A percentile compares a stretch with the other conserved stretches of the same genome.
Evolutionary conservation across 225 moss, liverwort and hornwort species (phyloP).

Genomic region (Pseudoscleropodium purum): DNA sequence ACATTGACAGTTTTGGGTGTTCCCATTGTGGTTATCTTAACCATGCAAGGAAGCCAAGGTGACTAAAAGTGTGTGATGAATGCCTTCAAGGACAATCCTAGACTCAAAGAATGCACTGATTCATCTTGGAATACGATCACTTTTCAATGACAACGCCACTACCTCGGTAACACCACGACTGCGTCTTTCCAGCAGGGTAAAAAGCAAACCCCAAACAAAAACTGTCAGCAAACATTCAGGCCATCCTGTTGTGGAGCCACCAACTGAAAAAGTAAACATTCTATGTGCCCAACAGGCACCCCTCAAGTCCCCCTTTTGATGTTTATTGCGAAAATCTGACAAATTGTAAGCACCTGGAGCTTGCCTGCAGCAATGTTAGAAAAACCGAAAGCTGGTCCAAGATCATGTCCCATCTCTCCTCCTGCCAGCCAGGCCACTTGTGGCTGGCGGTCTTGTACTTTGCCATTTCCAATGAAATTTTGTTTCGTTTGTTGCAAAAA

Average conservation of each 20-base stretch:
- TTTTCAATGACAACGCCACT: background rate
- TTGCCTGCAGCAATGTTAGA: background rate
- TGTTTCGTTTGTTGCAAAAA: background rate
- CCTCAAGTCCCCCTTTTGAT: background rate
- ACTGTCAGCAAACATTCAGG: background rate
- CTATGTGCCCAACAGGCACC: background rate
- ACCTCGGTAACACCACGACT: background rate
- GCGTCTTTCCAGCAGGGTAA: background rate
- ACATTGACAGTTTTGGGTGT: too few species aligned
- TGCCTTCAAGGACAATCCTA: background rate
- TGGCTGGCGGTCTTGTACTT: too few species aligned
- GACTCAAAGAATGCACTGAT: background rate
- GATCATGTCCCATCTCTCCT: too few species aligned
- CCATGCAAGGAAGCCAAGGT: rapidly evolving
- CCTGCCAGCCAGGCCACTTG: too few species aligned
- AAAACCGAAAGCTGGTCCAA: background rate
- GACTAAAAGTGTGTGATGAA: rapidly evolving
- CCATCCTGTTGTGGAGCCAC: background rate
- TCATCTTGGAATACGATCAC: background rate
- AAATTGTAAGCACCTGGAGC: background rate
- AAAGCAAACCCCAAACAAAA: background rate
- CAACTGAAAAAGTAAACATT: background rate
- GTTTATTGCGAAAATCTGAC: background rate
- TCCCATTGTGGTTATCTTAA: too few species aligned
- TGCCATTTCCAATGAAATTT: background rate